Evolutionary conservation across 768 basidiomycete genomes (phyloP), one percentile per base, ranked within the genome.

Genomic region (Mycena haematopus): DNA sequence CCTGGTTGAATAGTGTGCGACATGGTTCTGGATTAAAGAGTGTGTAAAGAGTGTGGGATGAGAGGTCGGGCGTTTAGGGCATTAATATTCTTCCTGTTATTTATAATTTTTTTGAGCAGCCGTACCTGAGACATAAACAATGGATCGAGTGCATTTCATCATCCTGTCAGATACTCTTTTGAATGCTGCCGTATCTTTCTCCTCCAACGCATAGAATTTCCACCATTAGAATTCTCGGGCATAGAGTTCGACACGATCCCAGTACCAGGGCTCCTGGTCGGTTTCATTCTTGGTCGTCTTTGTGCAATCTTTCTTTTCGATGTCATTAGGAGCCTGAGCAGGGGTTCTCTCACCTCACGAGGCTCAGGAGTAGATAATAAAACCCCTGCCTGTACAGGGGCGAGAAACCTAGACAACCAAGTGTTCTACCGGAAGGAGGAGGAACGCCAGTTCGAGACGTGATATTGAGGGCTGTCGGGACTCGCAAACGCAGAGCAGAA

Each of bases 1-100:
- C 40, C 31, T 46, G 66, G 65, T 47, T 64, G 64, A 19, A 62
- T 44, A 27, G 31, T 24, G 44, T 67, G 33, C 59, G 66, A 67
- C 66, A 67, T 67, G 56, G 53, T 40, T 56, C 36, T 29, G 52
- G 14, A 51, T 49, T 52, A 62, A 62, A 21, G 66, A 61, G 29
- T 63, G 65, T 31, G 22, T n/a, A 21, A 33, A 13, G 33, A 35
- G 45, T 1, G 47, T 36, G 27, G 53, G 36, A 36, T 11, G 36
- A 42, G 19, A 42, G 40, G 19, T 42, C 19, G 17, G 40, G n/a
- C 40, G 40, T 7, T 33, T 10, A 19, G 49, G 50, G 50, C n/a
- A 36, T 36, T 36, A 4, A 36, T 3, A n/a, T n/a, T n/a, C n/a
- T n/a, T n/a, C 36, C 13, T 36, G 36, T 33, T n/a, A 21, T 51